Evolutionary conservation across 352 stramenopile genomes (phyloP).

Genomic region (Pilasporangium apinafurcum): DNA sequence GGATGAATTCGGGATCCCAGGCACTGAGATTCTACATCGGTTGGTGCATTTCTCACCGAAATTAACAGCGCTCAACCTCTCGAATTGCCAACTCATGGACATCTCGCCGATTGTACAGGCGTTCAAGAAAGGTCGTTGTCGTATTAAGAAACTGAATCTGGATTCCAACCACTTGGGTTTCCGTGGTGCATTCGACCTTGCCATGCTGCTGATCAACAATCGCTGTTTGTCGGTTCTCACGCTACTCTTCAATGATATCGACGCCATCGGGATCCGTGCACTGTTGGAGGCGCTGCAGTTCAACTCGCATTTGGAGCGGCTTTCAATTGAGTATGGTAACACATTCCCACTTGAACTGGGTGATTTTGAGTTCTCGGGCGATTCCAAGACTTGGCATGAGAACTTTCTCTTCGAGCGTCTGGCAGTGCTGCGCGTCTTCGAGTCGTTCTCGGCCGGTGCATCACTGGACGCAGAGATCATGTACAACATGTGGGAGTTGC

Average conservation of each 20-base stretch:
- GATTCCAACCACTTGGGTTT: slow-evolving; percentile 54
- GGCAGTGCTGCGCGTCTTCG: slow-evolving; percentile 37
- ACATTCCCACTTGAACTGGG: slow-evolving; percentile 40
- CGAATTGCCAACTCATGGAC: slow-evolving; percentile 38
- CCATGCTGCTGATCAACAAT: slow-evolving; percentile 52
- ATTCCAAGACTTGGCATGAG: slow-evolving; percentile 32
- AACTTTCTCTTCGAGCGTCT: slow-evolving; percentile 42
- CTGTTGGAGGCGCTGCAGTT: slow-evolving; percentile 43
- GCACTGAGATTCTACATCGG: slow-evolving; percentile 39
- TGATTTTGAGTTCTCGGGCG: slow-evolving; percentile 41
- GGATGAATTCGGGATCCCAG: slow-evolving; percentile 42
- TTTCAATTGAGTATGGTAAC: slow-evolving; percentile 50
- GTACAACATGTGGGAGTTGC: slow-evolving; percentile 46
- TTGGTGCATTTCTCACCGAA: slow-evolving; percentile 54
- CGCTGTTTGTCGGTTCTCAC: slow-evolving; percentile 37
- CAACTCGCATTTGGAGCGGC: slow-evolving; percentile 41
- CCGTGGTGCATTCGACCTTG: slow-evolving; percentile 44
- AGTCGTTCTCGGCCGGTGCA: slow-evolving; percentile 29
- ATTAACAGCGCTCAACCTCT: slow-evolving; percentile 42
- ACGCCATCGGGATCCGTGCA: slow-evolving; percentile 40
- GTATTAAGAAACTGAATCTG: slow-evolving; percentile 36
- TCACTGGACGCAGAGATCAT: slow-evolving; percentile 34
- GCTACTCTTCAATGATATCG: slow-evolving; percentile 49
- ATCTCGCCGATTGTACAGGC: slow-evolving; percentile 41
- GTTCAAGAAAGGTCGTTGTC: slow-evolving; percentile 42